Percentiles rank a stretch among this genome's conserved stretches.
These are phyloP conservation scores for Pseudogymnoascus sp. DNA, from an alignment of 2,329 filamentous ascomycete genomes.

Conservation along the genomic window DNA sequence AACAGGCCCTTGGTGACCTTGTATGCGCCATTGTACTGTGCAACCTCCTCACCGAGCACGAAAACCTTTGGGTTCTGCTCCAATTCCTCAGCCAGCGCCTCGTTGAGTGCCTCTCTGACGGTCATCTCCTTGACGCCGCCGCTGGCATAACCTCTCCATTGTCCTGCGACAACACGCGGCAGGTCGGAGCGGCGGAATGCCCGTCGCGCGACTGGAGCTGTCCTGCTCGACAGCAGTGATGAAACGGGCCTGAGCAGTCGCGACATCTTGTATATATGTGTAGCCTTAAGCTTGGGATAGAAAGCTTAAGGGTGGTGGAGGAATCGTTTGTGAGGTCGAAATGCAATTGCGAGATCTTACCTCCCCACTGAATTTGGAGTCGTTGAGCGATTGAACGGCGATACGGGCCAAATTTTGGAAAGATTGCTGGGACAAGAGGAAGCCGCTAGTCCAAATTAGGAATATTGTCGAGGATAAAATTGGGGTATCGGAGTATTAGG, in stretches of 20 bases:
- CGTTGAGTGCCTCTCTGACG: conserved; percentile 93
- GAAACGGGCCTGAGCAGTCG: conserved; percentile 58
- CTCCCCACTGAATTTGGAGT: conserved; percentile 9
- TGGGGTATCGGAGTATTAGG: conserved; percentile 5
- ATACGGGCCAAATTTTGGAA: conserved; percentile 8
- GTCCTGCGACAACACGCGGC: conserved; percentile 27
- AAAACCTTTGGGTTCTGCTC: conserved; percentile 93
- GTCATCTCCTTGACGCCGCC: conserved; percentile 80
- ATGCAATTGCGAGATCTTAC: conserved; percentile 9
- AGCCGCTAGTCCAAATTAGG: background rate
- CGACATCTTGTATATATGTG: conserved; percentile 30
- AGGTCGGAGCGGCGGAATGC: conserved; percentile 41
- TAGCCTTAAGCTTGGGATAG: background rate
- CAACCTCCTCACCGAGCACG: conserved; percentile 93
- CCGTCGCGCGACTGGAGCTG: conserved; percentile 44
- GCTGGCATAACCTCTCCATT: conserved; percentile 29
- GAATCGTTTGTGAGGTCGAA: conserved; percentile 6
- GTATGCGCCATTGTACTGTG: conserved; percentile 99
- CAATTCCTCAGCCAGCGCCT: conserved; percentile 95
- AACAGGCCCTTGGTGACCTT: conserved; percentile 98
- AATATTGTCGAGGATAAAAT: conserved; percentile 8
- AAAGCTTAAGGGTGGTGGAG: conserved; percentile 1
- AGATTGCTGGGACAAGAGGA: conserved; percentile 10
- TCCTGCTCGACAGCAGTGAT: conserved; percentile 51
- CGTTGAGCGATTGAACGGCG: conserved; percentile 10